Evolutionary conservation across 2,329 filamentous ascomycete species (phyloP).

Genomic region (Bisporella sp.): DNA sequence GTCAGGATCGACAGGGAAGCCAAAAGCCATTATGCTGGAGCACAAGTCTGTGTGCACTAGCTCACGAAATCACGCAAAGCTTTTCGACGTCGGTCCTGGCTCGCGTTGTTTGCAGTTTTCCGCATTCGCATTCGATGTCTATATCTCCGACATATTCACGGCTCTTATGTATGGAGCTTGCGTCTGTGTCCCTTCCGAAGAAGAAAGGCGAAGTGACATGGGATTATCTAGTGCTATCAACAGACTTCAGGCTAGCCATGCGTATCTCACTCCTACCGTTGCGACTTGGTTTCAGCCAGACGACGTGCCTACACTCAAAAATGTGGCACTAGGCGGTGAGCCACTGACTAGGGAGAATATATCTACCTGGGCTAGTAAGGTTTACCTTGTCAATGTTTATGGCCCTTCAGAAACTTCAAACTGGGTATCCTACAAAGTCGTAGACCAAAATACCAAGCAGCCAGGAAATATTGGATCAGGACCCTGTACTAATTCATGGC

Average conservation of each 20-base stretch:
- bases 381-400: too few species aligned
- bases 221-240: conserved; percentile 1
- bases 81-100: conserved; percentile 1
- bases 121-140: conserved; percentile 9
- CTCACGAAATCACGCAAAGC: neutral
- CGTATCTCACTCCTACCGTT: conserved; percentile 1
- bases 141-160: neutral
- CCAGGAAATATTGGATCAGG: neutral
- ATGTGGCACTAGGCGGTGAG: neutral
- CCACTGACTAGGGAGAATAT: too few species aligned
- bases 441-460: too few species aligned
- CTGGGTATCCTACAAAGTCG: too few species aligned
- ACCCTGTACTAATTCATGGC: neutral
- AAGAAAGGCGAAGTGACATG: conserved; percentile 1
- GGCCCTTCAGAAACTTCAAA: too few species aligned
- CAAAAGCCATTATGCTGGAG: conserved; percentile 28
- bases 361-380: too few species aligned
- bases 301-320: neutral
- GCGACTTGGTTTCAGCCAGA: conserved; percentile 1
- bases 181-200: conserved; percentile 10
- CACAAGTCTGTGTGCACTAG: conserved; percentile 13
- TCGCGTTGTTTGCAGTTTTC: conserved; percentile 9
- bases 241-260: neutral
- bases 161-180: conserved; percentile 6
- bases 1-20: conserved; percentile 10